Percentiles rank a stretch among this genome's conserved stretches.
These are phyloP conservation scores for Venturia oleaginea DNA, from an alignment of 2,329 filamentous ascomycete genomes.

Conservation along the genomic window DNA sequence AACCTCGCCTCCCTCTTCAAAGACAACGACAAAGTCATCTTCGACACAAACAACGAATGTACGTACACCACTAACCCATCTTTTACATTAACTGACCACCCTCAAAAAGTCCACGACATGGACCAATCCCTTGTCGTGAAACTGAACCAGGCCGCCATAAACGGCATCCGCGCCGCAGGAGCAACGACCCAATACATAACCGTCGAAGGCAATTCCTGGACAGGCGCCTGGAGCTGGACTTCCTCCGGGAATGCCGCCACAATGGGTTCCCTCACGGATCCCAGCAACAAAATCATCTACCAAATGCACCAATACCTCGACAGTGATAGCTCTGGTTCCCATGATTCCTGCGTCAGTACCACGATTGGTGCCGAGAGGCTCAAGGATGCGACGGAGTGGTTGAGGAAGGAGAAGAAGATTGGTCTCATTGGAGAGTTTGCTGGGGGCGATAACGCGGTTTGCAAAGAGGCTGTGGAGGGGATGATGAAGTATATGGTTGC, in stretches of 20 bases:
- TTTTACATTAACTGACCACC: conserved; percentile 4
- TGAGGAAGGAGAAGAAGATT: conserved; percentile 43
- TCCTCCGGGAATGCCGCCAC: conserved; percentile 36
- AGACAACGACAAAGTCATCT: conserved; percentile 34
- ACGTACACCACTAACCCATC: background rate
- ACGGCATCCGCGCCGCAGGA: conserved; percentile 36
- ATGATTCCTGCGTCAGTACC: conserved; percentile 38
- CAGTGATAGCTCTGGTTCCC: conserved; percentile 45
- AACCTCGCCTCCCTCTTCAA: conserved; percentile 32
- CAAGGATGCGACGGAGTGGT: conserved; percentile 43
- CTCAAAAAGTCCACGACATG: conserved; percentile 30
- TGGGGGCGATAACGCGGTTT: conserved; percentile 41
- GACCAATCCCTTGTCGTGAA: conserved; percentile 34
- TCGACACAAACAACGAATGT: conserved; percentile 40
- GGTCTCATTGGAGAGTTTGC: conserved; percentile 49
- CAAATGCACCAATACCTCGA: conserved; percentile 58
- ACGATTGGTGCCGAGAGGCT: conserved; percentile 48
- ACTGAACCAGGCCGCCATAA: conserved; percentile 39
- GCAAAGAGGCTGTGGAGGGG: conserved; percentile 40
- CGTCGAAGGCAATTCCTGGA: conserved; percentile 47
- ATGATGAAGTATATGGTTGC: conserved; percentile 39
- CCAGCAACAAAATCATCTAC: conserved; percentile 44
- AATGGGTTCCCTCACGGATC: conserved; percentile 42
- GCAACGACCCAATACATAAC: conserved; percentile 47
- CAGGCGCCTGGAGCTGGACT: conserved; percentile 41